Evolutionary conservation across 164 flowering plant genomes (phyloP).

Genomic region (Tetracentron sinense): DNA sequence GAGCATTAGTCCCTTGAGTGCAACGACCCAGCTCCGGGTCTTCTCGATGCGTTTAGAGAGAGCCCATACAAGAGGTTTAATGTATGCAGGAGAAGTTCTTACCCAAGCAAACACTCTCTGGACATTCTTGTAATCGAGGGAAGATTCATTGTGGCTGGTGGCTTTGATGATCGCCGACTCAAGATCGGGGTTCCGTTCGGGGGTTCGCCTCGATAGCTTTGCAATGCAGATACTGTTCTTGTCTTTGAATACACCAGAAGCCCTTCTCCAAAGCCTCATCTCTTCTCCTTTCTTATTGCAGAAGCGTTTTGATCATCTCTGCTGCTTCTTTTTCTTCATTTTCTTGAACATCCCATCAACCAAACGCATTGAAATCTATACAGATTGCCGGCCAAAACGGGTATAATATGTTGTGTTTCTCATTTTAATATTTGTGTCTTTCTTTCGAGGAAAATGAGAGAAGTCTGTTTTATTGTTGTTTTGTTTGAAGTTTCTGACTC

Average conservation of each 20-base stretch:
- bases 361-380: too few species aligned
- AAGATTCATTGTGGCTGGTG: constrained; percentile 66
- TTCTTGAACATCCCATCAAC: too few species aligned
- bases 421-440: too few species aligned
- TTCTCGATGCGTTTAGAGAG: constrained; percentile 48
- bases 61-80: constrained; percentile 43
- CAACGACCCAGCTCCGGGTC: constrained; percentile 74
- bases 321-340: too few species aligned
- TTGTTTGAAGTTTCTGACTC: too few species aligned
- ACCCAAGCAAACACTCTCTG: constrained; percentile 56
- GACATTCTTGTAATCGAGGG: constrained; percentile 52
- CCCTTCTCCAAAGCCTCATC: constrained; percentile 62
- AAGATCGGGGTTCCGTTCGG: constrained; percentile 45
- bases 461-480: too few species aligned
- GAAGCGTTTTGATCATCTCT: too few species aligned
- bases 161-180: constrained; percentile 69
- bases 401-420: too few species aligned
- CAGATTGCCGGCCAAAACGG: too few species aligned
- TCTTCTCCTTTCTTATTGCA: background rate
- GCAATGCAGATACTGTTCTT: constrained; percentile 50
- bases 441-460: too few species aligned
- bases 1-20: constrained; percentile 71
- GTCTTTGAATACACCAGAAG: constrained; percentile 62
- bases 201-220: constrained; percentile 23
- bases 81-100: constrained; percentile 42